Base-by-base conservation (phyloP, 768 basidiomycete genomes). In the Paxillus ammoniavirescens region DNA sequence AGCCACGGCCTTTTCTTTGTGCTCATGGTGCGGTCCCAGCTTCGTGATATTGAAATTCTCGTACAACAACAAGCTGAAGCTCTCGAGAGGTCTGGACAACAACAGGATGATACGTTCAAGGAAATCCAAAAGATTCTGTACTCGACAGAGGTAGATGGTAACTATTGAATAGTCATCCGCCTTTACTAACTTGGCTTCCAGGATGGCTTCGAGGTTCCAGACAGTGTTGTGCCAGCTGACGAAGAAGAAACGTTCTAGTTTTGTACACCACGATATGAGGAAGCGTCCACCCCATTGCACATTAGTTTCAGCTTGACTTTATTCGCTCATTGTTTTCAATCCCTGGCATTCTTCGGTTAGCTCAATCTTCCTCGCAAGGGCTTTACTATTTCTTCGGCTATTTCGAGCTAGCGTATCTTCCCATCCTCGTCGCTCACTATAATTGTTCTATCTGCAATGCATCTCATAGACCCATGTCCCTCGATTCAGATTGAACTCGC, bases 161-260 rank as follows among this genome's bases (percentile, higher is more conserved):
- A 21, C 17, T 30, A 28, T 10, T 31, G 21, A 17, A 1, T 43
- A 26, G 42, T 36, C 14, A 37, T 42, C 45, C 28, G 33, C 52
- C 26, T 43, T 48, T 47, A 37, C 61, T 56, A 13, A 62, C 55
- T 28, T 30, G 42, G 44, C 45, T 54, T 43, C 4, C 71, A 96
- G 93, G 93, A 95, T 12, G 94, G 93, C 49, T 95, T 95, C 62
- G 94, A 95, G 65, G 91, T 94, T 12, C 93, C 93, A 3, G 91
- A 92, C 8, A 77, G 56, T 42, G 70, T 62, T 31, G 77, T 64
- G 31, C 59, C 72, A 0, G 78, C 77, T 21, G 90, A 91, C 49
- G 91, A 93, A 69, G 91, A 93, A 72, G 89, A 92, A 74, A 91
- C 89, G 41, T 87, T 87, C 68, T 87, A 66, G 61, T 45, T 26